Evolutionary conservation across 2,329 filamentous ascomycete species (phyloP).

Genomic region (Chalaropsis ovoidea): DNA sequence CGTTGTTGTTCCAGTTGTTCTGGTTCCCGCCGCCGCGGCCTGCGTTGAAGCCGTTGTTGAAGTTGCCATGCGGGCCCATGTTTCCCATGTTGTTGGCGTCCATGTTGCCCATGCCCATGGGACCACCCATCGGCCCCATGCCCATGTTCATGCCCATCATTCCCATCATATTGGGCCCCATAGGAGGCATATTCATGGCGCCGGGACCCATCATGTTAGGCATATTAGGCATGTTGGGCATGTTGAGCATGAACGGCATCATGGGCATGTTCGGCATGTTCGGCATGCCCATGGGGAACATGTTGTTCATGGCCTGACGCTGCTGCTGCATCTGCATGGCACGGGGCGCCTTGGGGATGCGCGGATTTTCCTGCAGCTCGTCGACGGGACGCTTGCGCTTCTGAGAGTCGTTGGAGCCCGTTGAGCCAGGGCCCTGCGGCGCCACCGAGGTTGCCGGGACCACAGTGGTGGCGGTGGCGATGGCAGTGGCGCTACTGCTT

Average conservation of each 20-base stretch:
- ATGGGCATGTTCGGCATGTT: conserved; percentile 32
- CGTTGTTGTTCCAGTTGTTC: conserved; percentile 33
- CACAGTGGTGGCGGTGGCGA: conserved; percentile 1
- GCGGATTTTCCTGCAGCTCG: conserved; percentile 54
- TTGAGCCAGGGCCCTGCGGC: not conserved
- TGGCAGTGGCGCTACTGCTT: not conserved
- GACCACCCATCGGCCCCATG: conserved; percentile 19
- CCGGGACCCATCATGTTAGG: conserved; percentile 27
- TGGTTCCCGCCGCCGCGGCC: not conserved
- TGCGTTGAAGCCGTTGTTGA: conserved; percentile 17
- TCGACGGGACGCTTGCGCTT: conserved; percentile 74
- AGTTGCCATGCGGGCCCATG: conserved; percentile 31
- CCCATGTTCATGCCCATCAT: conserved; percentile 34
- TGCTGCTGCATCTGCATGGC: conserved; percentile 51
- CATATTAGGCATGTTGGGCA: conserved; percentile 33
- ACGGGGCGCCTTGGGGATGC: conserved; percentile 53
- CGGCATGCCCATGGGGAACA: conserved; percentile 35
- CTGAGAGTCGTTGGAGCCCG: conserved; percentile 32
- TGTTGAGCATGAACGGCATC: conserved; percentile 35
- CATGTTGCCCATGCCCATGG: conserved; percentile 19
- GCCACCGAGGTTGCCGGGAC: not conserved
- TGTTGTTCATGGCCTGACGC: conserved; percentile 38
- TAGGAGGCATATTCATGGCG: conserved; percentile 30
- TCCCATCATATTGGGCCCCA: conserved; percentile 29
- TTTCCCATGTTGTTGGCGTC: conserved; percentile 24